A percentile compares a stretch with the other conserved stretches of the same genome.
Evolutionary conservation across 495 filamentous ascomycete species (phyloP).

Genomic region (Penicillium verhagenii): DNA sequence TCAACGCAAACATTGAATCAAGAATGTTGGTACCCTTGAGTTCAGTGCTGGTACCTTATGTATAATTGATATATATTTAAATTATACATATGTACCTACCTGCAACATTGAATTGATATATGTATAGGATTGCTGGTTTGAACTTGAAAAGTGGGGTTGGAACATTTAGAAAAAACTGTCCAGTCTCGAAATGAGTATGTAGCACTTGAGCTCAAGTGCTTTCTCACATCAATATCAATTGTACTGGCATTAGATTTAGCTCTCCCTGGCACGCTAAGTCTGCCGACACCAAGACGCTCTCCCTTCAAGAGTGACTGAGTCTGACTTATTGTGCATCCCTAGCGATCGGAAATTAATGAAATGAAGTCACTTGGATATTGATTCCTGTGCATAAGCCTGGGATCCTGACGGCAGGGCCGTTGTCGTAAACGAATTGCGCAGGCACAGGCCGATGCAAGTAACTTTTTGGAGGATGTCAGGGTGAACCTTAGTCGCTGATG

Average conservation of each 20-base stretch:
- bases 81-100: no score
- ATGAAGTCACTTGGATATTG: conserved; percentile 19
- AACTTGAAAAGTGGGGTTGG: no score
- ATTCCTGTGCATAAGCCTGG: conserved; percentile 21
- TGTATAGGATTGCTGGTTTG: no score
- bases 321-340: background rate
- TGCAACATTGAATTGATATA: no score
- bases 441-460: conserved; percentile 24
- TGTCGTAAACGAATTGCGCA: conserved; percentile 15
- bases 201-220: no score
- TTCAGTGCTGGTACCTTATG: no score
- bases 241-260: conserved; percentile 24
- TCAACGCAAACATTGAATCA: no score
- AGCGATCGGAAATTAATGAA: conserved; percentile 27
- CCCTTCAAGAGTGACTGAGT: background rate
- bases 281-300: background rate
- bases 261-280: conserved; percentile 25
- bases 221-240: no score
- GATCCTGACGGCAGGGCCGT: conserved; percentile 21
- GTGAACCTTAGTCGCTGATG: background rate
- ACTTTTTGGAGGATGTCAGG: background rate
- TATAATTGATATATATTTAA: no score
- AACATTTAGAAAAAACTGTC: no score
- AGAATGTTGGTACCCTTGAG: no score
- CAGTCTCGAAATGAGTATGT: no score